Base-by-base conservation (phyloP, 306 rosid genomes). In the Prunus mira region DNA sequence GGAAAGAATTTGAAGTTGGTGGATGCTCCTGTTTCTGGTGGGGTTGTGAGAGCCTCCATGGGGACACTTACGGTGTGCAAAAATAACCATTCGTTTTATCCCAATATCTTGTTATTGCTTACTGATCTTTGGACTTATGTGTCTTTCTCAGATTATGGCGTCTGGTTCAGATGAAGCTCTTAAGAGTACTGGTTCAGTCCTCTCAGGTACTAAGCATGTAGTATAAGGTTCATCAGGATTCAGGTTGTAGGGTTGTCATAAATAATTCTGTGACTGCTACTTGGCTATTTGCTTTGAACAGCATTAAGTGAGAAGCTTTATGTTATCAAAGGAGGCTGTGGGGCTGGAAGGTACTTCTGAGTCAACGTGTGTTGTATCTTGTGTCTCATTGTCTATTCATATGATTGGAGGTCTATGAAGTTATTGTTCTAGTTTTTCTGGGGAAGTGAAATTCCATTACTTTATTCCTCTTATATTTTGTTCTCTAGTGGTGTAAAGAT, bases 11-110 rank as follows among this genome's bases (percentile, higher is more conserved):
- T 94, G 86, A 94, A 91, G 86, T 83, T 94, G 88, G 94, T 94
- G 81, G 98, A 94, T 84, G 98, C 98, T 76, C 98, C 98, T 47
- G 96, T 94, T 78, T 94, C 97, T 80, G 98, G 98, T 63, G 98
- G 98, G 76, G 97, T 91, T 82, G 76, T 51, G 80, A 91, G 89
- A 78, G 98, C 98, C 62, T 80, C 96, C 55, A 15, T 70, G 70
- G 98, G 98, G 84, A 74, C 93, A 19, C 96, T 94, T 83, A 91
- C 98, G 88, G 98, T 94, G 80, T 67, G 88, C 66, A 76, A 78
- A 74, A 79, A 20, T 73, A 20, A 72, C 67, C 77, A 79, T 87
- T 64, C 63, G 41, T 70, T 43, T 81, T 69, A 67, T 24, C 17
- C 66, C 51, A 80, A 76, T 50, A 71, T 30, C 24, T 75, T 65